Conservation (phyloP, 164 flowering plant species). For the Akebia trifoliata region DNA sequence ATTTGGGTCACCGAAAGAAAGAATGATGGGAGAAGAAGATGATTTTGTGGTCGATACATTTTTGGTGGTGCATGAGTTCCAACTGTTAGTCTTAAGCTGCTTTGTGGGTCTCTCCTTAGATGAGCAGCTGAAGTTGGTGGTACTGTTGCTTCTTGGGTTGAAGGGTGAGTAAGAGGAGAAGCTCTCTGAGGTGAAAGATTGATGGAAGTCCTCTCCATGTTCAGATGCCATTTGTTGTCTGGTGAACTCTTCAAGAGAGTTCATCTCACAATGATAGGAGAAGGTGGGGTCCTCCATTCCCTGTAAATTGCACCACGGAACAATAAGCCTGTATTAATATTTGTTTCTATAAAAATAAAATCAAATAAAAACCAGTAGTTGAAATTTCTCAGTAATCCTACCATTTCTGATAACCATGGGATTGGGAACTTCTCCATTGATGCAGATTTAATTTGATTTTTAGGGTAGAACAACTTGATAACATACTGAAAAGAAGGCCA, state of each 20-base stretch:
- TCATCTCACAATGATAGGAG: slow-evolving; percentile 37
- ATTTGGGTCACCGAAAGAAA: slow-evolving; percentile 27
- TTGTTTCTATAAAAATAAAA: no score
- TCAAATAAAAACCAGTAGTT: no score
- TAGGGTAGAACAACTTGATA: no score
- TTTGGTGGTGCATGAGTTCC: slow-evolving; percentile 30
- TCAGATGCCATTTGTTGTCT: slow-evolving; percentile 36
- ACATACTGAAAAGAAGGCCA: no score
- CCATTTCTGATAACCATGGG: slow-evolving; percentile 38
- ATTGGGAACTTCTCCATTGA: slow-evolving; percentile 41
- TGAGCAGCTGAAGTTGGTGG: no score
- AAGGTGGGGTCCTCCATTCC: slow-evolving; percentile 51
- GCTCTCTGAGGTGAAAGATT: slow-evolving; percentile 18
- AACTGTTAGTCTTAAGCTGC: slow-evolving; percentile 43
- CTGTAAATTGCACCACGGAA: slow-evolving; percentile 28
- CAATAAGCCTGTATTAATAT: no score
- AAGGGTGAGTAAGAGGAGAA: slow-evolving; percentile 16
- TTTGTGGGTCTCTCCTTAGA: slow-evolving; percentile 49
- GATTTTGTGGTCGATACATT: no score
- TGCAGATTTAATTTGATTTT: no score
- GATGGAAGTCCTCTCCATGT: slow-evolving; percentile 37
- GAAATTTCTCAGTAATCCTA: slow-evolving; percentile 20
- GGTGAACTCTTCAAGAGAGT: slow-evolving; percentile 39
- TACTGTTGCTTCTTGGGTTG: slow-evolving; percentile 10
- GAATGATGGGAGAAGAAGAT: slow-evolving; percentile 24